Evolutionary conservation across 306 rosid genomes (phyloP), one percentile per base, ranked within the genome.

Genomic region (Begonia masoniana): DNA sequence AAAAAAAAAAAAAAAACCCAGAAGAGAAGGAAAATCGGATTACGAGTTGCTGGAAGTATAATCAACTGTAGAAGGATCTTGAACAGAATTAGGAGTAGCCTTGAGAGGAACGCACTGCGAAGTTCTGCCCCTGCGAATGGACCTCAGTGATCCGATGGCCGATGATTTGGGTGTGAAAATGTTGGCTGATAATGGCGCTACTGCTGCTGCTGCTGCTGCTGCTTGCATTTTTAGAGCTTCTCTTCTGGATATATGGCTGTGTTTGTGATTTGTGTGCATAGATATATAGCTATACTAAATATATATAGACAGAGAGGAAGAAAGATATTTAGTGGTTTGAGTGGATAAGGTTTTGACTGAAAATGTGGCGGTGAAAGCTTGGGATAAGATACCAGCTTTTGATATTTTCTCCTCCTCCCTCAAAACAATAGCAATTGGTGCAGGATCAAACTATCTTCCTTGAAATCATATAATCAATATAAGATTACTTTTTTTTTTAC

Each of bases 1-100:
- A n/a, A n/a, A n/a, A n/a, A n/a, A n/a, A n/a, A n/a, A n/a, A n/a
- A 15, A 23, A 15, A 12, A 47, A 21, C 21, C 11, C 21, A 31
- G 13, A 10, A 48, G 2, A 36, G 10, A 46, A 12, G 12, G 51
- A 13, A 24, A 51, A 7, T 21, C 41, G 52, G 19, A 68, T 59
- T 62, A 71, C 80, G 71, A 76, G 67, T 67, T 56, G 36, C 7
- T 9, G 63, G 77, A 71, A 64, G 58, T 60, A 63, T 71, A 76
- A 60, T 76, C 78, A 41, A 68, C 67, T 2, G 75, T 51, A 17
- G 63, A 17, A 47, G 63, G 60, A 42, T 56, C 56, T 19, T 65
- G 39, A 36, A 55, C 52, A 19, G 13, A 10, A 57, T 62, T 31
- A 5, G 43, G 47, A 26, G 60, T 55, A 23, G 58, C 60, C 68